phyloP scores from a whole-genome alignment of 2,329 filamentous ascomycete genomes.

The Exophiala alcalophila region DNA sequence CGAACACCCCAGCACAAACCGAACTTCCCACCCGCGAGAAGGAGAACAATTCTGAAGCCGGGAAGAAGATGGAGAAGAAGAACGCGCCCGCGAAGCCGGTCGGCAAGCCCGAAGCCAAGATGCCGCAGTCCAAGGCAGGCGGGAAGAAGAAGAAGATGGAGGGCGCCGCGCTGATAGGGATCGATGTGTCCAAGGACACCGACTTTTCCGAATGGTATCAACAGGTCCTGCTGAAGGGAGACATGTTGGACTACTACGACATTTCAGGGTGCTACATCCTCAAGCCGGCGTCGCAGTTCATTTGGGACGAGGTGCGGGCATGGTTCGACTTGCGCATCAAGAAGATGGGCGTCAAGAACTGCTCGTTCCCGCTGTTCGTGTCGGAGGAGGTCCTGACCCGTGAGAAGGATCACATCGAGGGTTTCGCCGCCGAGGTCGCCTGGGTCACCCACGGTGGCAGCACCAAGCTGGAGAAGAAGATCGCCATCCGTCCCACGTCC shows the following conservation, averaged over 20 bases:
- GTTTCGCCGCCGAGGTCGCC: conserved; percentile 75
- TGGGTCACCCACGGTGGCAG: conserved; percentile 69
- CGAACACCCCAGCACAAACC: conserved; percentile 21
- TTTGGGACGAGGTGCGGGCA: conserved; percentile 65
- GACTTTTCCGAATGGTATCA: conserved; percentile 97
- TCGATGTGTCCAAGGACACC: conserved; percentile 77
- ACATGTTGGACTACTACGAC: conserved; percentile 98
- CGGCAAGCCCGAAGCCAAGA: conserved; percentile 46
- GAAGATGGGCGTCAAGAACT: conserved; percentile 87
- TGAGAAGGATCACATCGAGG: conserved; percentile 96
- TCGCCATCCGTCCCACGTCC: conserved; percentile 66
- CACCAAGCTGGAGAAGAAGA: conserved; percentile 80
- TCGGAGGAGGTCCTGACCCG: conserved; percentile 79
- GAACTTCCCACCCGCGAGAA: conserved; percentile 25
- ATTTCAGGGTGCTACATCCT: conserved; percentile 97
- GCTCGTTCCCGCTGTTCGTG: conserved; percentile 95
- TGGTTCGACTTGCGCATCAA: conserved; percentile 69
- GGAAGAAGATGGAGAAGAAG: conserved; percentile 46
- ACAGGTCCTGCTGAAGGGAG: conserved; percentile 92
- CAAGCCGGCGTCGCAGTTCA: conserved; percentile 66
- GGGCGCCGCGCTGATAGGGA: conserved; percentile 71
- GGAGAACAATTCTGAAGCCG: conserved; percentile 7
- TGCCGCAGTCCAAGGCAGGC: conserved; percentile 39
- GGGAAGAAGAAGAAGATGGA: conserved; percentile 54
- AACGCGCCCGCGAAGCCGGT: conserved; percentile 41